These are phyloP conservation scores for Alternaria angustiovoidea DNA, from an alignment of 2,329 filamentous ascomycete genomes.

Conservation along the genomic window DNA sequence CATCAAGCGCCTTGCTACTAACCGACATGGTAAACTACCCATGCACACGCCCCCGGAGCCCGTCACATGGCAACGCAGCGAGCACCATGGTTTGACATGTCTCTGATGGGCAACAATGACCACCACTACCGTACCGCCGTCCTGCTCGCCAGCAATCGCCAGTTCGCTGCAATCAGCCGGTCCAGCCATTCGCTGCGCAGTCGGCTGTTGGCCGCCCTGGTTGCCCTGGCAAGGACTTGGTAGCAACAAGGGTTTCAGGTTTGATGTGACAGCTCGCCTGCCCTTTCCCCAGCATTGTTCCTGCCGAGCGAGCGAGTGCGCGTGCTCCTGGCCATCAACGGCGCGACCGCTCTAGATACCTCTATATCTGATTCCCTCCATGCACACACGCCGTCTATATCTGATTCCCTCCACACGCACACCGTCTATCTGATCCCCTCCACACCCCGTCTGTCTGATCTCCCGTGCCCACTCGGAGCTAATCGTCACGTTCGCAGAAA, in stretches of 20 bases:
- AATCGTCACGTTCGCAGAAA: not conserved
- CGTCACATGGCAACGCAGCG: slow-evolving; percentile 18
- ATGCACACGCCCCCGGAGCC: slow-evolving; percentile 10
- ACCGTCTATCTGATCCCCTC: no score
- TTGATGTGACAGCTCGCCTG: slow-evolving; percentile 15
- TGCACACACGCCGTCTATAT: no score
- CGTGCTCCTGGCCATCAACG: not conserved
- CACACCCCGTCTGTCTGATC: not conserved
- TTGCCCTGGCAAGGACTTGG: not conserved
- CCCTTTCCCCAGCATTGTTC: slow-evolving; percentile 10
- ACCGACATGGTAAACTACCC: slow-evolving; percentile 12
- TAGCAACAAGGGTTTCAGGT: slow-evolving; percentile 15
- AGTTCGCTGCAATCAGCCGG: no score
- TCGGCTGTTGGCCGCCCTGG: not conserved
- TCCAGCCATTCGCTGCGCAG: no score
- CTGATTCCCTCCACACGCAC: not conserved
- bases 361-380: not conserved
- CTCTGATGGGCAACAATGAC: not conserved
- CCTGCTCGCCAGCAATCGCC: not conserved
- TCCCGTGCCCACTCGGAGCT: not conserved
- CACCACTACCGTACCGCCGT: not conserved
- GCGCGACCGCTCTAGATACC: not conserved
- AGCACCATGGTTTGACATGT: not conserved
- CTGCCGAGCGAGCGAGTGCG: not conserved
- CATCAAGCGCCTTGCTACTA: slow-evolving; percentile 15